These are phyloP conservation scores for Camellia sinensis DNA, from an alignment of 148 eudicot species.

Conservation along the genomic window DNA sequence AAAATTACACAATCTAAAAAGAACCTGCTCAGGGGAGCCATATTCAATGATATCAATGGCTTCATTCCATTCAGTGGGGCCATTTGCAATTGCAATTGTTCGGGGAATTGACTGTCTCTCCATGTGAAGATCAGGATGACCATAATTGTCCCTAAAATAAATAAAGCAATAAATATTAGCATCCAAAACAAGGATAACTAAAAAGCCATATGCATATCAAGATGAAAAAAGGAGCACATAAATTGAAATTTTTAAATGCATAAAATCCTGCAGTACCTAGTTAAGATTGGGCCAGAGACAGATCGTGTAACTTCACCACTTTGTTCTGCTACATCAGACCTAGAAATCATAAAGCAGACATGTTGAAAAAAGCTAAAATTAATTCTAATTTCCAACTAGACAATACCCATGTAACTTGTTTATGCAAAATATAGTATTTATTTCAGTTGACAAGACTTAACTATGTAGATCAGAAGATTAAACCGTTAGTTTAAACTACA, in stretches of 20 bases:
- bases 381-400: background rate
- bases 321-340: slow-evolving; percentile 84
- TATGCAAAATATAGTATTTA: background rate
- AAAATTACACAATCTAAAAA: background rate
- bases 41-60: slow-evolving; percentile 73
- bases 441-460: background rate
- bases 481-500: background rate
- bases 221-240: slow-evolving; percentile 4
- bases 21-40: slow-evolving; percentile 93
- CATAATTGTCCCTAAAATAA: slow-evolving; percentile 62
- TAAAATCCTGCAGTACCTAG: slow-evolving; percentile 42
- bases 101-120: slow-evolving; percentile 57
- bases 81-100: slow-evolving; percentile 43
- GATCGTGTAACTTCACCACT: slow-evolving; percentile 88
- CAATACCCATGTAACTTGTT: background rate
- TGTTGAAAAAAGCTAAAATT: background rate
- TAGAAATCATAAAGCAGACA: slow-evolving; percentile 20
- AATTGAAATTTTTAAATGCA: background rate
- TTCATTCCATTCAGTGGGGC: slow-evolving; percentile 96
- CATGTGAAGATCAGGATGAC: slow-evolving; percentile 56
- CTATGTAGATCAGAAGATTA: background rate
- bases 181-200: background rate
- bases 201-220: background rate
- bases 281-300: slow-evolving; percentile 56
- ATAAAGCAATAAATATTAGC: slow-evolving; percentile 1